Conservation (phyloP, 176 grass and related monocot genomes). For the bread wheat (Triticum aestivum) region IWGSC_CS_RefSeq_v2.1 NC_057814.1:28391837-28392336, state of each 20-base stretch:
- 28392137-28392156: constrained; percentile 18
- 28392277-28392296: no score
- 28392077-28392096: neutral
- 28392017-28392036: neutral
- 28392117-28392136: constrained; percentile 34
- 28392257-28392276: neutral
- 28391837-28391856: no score
- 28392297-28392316: neutral
- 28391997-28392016: no score
- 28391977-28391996: no score
- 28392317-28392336: neutral
- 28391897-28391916: no score
- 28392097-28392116: neutral
- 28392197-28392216: constrained; percentile 12
- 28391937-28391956: no score
- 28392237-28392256: neutral
- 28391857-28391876: no score
- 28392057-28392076: neutral
- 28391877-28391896: no score
- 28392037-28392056: neutral
- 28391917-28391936: no score
- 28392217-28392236: neutral
- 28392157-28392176: constrained; percentile 5
- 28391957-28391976: no score
- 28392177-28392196: neutral